Base-by-base conservation (phyloP, 495 filamentous ascomycete species). In the Podospora conica region DNA sequence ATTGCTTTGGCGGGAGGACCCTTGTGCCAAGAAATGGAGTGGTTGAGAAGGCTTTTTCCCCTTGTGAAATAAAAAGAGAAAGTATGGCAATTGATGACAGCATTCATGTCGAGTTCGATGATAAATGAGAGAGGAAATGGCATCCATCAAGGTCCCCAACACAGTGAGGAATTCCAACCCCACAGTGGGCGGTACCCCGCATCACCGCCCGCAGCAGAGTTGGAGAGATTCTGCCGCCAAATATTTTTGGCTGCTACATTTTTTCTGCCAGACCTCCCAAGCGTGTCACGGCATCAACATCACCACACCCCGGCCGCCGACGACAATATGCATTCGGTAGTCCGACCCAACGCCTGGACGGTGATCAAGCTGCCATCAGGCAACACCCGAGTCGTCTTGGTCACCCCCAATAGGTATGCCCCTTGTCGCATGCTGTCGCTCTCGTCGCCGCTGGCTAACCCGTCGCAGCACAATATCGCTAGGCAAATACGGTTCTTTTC, bases 401-500 rank as follows among this genome's bases (percentile, higher is more conserved):
- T 92, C 9, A 72, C 81, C 53, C 90, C 90, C n/a, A 86, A 93
- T 79, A 90, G 88, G 91, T 93, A 86, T 70, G 91, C 87, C 18
- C 6, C 24, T 29, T 28, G 18, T 40, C 58, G 11, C 24, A 20
- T 60, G n/a, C 23, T 64, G 1, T 20, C 5, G 31, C 12, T 9
- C 31, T 29, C 53, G 23, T 9, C 18, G 7, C 24, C 12, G 25
- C 57, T 53, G 57, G 54, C 10, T 10, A n/a, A 33, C n/a, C 12
- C 59, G 21, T 23, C 66, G 21, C 72, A 97, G 93, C 21, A 88
- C 84, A 25, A 89, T 96, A 58, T 90, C 87, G 12, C 80, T 97
- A 28, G 93, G 92, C 31, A 97, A 96, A 85, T 96, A 91, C 73
- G 95, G 96, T 61, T 83, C 83, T 3, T 97, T 98, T 71, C 87